A percentile compares a stretch with the other conserved stretches of the same genome.
Evolutionary conservation across 2,329 filamentous ascomycete species (phyloP).

Genomic region (Claviceps sorghi): DNA sequence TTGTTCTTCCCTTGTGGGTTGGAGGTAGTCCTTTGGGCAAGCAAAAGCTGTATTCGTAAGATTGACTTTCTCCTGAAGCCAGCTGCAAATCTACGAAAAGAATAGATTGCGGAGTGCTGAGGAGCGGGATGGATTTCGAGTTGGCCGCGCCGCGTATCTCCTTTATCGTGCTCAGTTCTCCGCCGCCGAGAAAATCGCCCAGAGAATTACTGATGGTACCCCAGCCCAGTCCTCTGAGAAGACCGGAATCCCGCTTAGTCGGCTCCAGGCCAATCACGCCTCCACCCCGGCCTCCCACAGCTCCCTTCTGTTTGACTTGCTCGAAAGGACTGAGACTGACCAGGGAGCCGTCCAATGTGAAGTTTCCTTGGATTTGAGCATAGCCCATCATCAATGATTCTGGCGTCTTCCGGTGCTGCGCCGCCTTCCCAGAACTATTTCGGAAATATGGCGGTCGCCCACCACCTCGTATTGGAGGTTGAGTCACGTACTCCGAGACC

Average conservation of each 20-base stretch:
- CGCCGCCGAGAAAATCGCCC: conserved; percentile 70
- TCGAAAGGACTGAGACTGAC: conserved; percentile 85
- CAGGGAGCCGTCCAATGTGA: conserved; percentile 79
- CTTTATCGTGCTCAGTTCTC: conserved; percentile 82
- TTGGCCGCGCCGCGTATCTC: conserved; percentile 85
- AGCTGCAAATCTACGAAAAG: conserved; percentile 87
- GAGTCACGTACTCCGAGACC: conserved; percentile 70
- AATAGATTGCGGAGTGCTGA: conserved; percentile 92
- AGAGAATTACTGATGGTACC: conserved; percentile 76
- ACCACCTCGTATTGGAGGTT: conserved; percentile 21
- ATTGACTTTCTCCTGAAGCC: conserved; percentile 73
- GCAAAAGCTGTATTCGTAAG: conserved; percentile 74
- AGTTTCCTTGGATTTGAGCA: conserved; percentile 83
- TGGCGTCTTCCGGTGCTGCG: conserved; percentile 35
- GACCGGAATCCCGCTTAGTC: conserved; percentile 57
- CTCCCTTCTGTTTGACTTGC: conserved; percentile 86
- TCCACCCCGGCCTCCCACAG: conserved; percentile 73
- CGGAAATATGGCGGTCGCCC: conserved; percentile 31
- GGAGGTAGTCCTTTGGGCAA: conserved; percentile 83
- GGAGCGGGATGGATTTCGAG: conserved; percentile 71
- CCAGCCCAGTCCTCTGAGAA: conserved; percentile 79
- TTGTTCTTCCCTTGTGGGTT: conserved; percentile 77
- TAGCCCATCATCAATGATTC: conserved; percentile 97
- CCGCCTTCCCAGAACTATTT: conserved; percentile 29
- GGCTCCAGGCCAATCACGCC: conserved; percentile 72